Evolutionary conservation across 164 flowering plant genomes (phyloP), one percentile per base, ranked within the genome.

Genomic region (Houttuynia cordata): DNA sequence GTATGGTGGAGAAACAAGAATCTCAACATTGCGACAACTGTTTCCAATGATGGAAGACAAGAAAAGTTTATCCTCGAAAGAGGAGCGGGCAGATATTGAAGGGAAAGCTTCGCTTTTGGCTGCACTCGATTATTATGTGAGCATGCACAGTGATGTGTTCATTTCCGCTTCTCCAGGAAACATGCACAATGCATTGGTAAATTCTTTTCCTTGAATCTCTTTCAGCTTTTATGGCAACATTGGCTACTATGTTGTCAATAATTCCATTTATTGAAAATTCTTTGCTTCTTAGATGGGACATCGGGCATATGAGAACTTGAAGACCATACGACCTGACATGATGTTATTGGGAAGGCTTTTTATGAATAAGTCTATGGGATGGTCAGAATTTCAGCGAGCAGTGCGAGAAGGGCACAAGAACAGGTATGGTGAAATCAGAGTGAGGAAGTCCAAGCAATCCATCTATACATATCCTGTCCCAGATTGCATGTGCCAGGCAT

Each of bases 111-210:
- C 99, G 41, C 54, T 94, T 60, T 74, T 88, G 40, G 97, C 99
- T 65, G 99, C 99, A 14, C 72, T 94, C 47, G 97, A 94, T 71
- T 94, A 94, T 64, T 81, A 94, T 63, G 91, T 94, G 51, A 76
- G 93, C 85, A 81, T 94, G 91, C 91, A 83, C 41, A 91, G 99
- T 63, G 96, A 94, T 73, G 81, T 94, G 59, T 94, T 94, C 81
- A 76, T 94, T 65, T 94, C 99, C 24, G 99, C 99, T 55, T 94
- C 99, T 25, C 99, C 97, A 0, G 99, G 99, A 60, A 94, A 94
- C 63, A 94, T 94, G 99, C 99, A 94, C 76, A 94, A 94, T 74
- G 97, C 99, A 10, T 39, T 94, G 97, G 98, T 93, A 75, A 71
- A 25, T 12, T 6, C 24, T 56, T 24, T 15, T 37, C 34, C n/a